These are phyloP conservation scores for Bertia moriformis DNA, from an alignment of 2,329 filamentous ascomycete genomes.

Conservation along the genomic window DNA sequence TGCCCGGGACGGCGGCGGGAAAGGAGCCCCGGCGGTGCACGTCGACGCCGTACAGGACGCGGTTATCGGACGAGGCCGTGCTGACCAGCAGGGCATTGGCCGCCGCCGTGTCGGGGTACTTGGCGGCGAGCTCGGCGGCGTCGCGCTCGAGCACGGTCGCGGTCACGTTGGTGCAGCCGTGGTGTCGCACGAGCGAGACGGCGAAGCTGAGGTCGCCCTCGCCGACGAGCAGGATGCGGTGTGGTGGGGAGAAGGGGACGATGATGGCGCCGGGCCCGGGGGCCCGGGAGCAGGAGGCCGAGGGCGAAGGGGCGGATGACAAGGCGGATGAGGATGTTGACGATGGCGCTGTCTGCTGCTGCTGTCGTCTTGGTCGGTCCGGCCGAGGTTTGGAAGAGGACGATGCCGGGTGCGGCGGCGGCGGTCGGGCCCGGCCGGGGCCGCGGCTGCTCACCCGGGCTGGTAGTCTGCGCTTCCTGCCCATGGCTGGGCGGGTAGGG, in stretches of 20 bases:
- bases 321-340: no score
- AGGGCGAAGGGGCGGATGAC: no score
- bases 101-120: slow-evolving; percentile 58
- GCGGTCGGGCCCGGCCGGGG: no score
- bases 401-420: no score
- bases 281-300: neutral
- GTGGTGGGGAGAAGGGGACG: slow-evolving; percentile 53
- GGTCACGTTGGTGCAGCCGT: slow-evolving; percentile 50
- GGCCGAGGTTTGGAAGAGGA: no score
- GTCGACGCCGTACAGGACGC: slow-evolving; percentile 49
- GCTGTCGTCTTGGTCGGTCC: no score
- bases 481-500: no score
- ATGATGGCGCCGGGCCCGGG: slow-evolving; percentile 15
- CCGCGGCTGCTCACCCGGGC: no score
- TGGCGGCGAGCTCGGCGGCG: slow-evolving; percentile 41
- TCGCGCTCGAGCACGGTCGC: slow-evolving; percentile 55
- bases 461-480: no score
- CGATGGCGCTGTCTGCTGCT: no score
- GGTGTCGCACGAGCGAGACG: slow-evolving; percentile 47
- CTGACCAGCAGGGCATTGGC: slow-evolving; percentile 38
- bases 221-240: slow-evolving; percentile 62
- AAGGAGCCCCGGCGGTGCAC: slow-evolving; percentile 47
- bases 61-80: slow-evolving; percentile 19
- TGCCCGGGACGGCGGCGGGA: slow-evolving; percentile 9
- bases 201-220: slow-evolving; percentile 74